Base-by-base conservation (phyloP, 306 rosid species). In the Erythrophleum fordii region DNA sequence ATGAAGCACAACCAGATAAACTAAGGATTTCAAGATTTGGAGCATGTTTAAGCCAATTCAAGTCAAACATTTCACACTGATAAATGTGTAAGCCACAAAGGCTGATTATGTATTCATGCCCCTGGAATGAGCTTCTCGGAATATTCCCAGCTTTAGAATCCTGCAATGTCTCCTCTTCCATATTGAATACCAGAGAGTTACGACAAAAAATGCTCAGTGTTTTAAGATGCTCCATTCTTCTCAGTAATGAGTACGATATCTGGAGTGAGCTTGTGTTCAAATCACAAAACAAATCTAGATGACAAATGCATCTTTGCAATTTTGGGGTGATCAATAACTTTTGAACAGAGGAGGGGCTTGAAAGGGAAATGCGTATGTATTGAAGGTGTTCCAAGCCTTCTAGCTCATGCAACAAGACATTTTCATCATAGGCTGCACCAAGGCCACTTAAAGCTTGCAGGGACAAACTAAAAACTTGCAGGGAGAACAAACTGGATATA, bases 381-480 rank as follows among this genome's bases (percentile, higher is more conserved):
- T 69, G 74, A 69, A 44, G 74, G 18, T 25, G 22, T 25, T 25
- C 56, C 52, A 44, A 69, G 39, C 37, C 34, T 44, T 69, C 74
- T 26, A 69, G 13, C 31, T 44, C 39, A 6, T 69, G 6, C 56
- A 69, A 23, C 52, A 44, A 69, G 3, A 2, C 13, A 7, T 17
- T 1, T 22, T 42, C 35, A 11, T 68, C 34, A 68, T 14, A 0
- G 68, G 8, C 68, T 4, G 4, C 41, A 61, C 0, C 3, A 28
- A 11, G 14, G 6, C 37, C 37, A 56, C 2, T 16, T n/a, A n/a
- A n/a, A n/a, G n/a, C n/a, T n/a, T n/a, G n/a, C n/a, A n/a, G n/a
- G 28, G 12, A 16, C n/a, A 11, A 28, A 14, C 41, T 29, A 28
- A 61, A 61, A 18, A 6, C 41, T 61, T 61, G 68, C 20, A 61